phyloP scores from a whole-genome alignment of 805 yeast genomes.

The Yarrowia divulgata region DNA sequence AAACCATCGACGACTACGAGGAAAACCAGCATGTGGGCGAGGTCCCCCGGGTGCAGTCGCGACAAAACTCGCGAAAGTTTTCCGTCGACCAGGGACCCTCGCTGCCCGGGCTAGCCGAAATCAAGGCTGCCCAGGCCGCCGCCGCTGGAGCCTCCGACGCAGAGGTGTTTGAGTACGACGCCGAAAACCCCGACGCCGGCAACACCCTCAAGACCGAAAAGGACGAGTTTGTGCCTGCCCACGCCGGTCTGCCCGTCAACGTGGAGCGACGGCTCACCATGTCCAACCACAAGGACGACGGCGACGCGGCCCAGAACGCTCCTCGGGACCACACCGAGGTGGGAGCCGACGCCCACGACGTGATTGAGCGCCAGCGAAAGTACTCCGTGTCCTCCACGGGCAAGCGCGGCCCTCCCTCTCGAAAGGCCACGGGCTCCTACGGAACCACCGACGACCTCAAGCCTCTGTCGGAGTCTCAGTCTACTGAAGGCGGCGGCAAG shows the following conservation, averaged over 20 bases:
- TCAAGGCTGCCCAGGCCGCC: conserved; percentile 38
- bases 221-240: conserved; percentile 48
- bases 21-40: conserved; percentile 27
- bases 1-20: conserved; percentile 36
- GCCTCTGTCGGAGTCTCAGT: conserved; percentile 46
- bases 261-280: conserved; percentile 50
- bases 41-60: conserved; percentile 24
- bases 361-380: conserved; percentile 46
- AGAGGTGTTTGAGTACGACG: conserved; percentile 50
- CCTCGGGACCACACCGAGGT: conserved; percentile 48
- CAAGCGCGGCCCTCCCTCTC: conserved; percentile 43
- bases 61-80: conserved; percentile 33
- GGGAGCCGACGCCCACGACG: conserved; percentile 41
- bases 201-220: conserved; percentile 47
- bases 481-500: conserved; percentile 36
- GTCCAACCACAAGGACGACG: conserved; percentile 50
- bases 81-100: conserved; percentile 36
- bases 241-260: conserved; percentile 46
- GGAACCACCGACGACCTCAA: conserved; percentile 48
- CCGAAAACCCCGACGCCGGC: conserved; percentile 46
- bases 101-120: conserved; percentile 27
- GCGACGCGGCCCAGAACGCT: conserved; percentile 46
- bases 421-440: conserved; percentile 51
- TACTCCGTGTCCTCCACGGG: conserved; percentile 45
- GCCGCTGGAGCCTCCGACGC: conserved; percentile 46